Percentiles rank a stretch among this genome's conserved stretches.
Evolutionary conservation across 352 stramenopile genomes (phyloP).

Genomic region (Phytopythium chamaehyphon): DNA sequence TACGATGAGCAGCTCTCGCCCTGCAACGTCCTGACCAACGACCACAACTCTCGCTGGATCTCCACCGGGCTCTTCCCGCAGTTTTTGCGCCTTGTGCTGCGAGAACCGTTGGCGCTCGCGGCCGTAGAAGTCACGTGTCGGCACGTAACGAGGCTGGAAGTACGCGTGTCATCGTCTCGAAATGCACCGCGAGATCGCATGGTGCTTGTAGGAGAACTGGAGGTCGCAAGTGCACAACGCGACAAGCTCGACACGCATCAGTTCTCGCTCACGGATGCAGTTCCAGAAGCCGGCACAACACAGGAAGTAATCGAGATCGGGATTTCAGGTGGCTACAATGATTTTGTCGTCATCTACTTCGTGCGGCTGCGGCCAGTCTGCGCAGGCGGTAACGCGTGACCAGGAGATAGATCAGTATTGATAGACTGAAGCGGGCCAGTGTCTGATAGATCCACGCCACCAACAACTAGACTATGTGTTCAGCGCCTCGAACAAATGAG

Average conservation of each 20-base stretch:
- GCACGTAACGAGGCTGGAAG: constrained; percentile 52
- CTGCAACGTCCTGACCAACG: constrained; percentile 46
- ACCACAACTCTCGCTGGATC: constrained; percentile 61
- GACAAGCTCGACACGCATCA: constrained; percentile 51
- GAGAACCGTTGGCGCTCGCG: constrained; percentile 48
- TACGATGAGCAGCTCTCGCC: constrained; percentile 47
- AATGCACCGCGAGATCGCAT: constrained; percentile 24
- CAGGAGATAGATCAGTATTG: neutral
- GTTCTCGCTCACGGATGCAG: constrained; percentile 22
- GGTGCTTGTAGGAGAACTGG: constrained; percentile 24
- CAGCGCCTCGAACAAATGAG: neutral
- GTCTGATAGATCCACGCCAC: neutral
- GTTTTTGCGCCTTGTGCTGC: constrained; percentile 57
- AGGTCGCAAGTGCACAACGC: constrained; percentile 34
- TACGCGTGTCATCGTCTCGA: constrained; percentile 37
- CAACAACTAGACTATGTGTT: constrained; percentile 2
- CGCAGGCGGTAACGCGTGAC: neutral
- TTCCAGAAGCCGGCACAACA: neutral
- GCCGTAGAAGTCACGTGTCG: constrained; percentile 69
- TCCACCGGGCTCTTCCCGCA: constrained; percentile 71
- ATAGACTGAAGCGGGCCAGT: neutral
- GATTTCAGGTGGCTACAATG: constrained; percentile 59
- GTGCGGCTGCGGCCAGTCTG: constrained; percentile 26
- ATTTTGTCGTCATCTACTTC: constrained; percentile 71
- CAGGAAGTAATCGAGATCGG: constrained; percentile 61